Percentiles rank a stretch among this genome's conserved stretches.
These are phyloP conservation scores for Diaporthe batatas DNA, from an alignment of 2,329 filamentous ascomycete species.

Conservation along the genomic window DNA sequence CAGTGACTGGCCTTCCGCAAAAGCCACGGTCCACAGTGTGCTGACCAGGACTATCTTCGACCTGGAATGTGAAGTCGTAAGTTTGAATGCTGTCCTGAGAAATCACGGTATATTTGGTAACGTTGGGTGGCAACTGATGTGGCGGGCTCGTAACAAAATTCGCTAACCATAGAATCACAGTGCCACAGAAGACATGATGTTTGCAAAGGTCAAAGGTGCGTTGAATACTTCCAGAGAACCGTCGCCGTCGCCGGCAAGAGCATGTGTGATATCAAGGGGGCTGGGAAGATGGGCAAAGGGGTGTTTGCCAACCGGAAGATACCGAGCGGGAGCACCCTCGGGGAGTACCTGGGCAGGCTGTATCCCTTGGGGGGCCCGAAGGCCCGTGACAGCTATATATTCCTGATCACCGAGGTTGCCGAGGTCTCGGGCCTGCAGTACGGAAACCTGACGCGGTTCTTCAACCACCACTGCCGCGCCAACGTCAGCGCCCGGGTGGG, in stretches of 20 bases:
- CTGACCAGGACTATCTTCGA: neutral
- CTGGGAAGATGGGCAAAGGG: slow-evolving; percentile 1
- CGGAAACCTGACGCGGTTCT: neutral
- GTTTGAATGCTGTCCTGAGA: neutral
- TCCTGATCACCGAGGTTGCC: neutral
- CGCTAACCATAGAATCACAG: neutral
- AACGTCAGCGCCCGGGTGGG: neutral
- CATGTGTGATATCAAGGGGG: neutral
- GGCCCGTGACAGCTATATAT: neutral
- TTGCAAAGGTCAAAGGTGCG: neutral
- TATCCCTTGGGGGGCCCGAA: neutral
- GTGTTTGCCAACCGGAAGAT: slow-evolving; percentile 8
- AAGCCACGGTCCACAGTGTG: neutral
- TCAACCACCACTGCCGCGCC: slow-evolving; percentile 21
- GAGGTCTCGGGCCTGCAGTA: neutral
- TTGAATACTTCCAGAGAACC: neutral
- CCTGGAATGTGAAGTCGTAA: neutral
- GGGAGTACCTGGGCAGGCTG: slow-evolving; percentile 26
- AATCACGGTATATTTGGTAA: neutral
- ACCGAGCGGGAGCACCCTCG: neutral
- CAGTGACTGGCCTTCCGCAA: neutral
- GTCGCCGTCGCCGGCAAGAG: neutral
- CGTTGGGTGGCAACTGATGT: no score
- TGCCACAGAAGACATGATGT: neutral
- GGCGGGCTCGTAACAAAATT: neutral